Percentiles rank a stretch among this genome's conserved stretches.
Evolutionary conservation across 208 protist species (phyloP).

Genomic region (Naegleria fowleri): DNA sequence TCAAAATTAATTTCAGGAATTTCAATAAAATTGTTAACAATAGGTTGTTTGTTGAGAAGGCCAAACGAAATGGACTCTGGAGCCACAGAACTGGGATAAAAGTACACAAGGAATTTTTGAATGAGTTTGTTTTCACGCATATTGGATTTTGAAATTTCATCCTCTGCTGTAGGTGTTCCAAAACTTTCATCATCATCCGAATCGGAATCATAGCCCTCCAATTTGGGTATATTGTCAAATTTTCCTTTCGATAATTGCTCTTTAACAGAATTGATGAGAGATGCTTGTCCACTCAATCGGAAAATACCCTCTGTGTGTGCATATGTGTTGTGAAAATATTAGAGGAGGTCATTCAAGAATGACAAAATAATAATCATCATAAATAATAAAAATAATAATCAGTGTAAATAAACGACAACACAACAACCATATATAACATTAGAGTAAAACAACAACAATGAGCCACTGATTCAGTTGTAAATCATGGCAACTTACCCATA

Average conservation of each 20-base stretch:
- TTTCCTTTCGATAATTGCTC: not conserved
- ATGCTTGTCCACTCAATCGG: not conserved
- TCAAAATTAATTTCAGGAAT: not conserved
- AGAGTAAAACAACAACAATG: not conserved
- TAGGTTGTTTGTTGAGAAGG: not conserved
- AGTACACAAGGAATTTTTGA: not conserved
- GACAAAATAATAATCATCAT: no score
- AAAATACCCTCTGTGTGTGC: not conserved
- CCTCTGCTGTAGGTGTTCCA: not conserved
- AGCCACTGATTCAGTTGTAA: no score
- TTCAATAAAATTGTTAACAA: not conserved
- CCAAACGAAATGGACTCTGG: not conserved
- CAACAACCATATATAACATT: not conserved
- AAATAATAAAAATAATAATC: no score
- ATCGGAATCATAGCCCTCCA: not conserved
- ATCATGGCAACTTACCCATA: not conserved
- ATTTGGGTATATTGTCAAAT: not conserved
- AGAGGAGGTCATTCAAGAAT: no score
- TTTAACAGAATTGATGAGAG: not conserved
- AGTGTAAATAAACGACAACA: not conserved
- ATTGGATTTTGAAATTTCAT: not conserved
- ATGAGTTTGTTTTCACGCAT: not conserved
- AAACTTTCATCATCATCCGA: not conserved
- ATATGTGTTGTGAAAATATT: no score
- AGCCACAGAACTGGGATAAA: not conserved